phyloP scores from a whole-genome alignment of 1,284 basidiomycete genomes.

The Cutaneotrichosporon dermatis region DNA sequence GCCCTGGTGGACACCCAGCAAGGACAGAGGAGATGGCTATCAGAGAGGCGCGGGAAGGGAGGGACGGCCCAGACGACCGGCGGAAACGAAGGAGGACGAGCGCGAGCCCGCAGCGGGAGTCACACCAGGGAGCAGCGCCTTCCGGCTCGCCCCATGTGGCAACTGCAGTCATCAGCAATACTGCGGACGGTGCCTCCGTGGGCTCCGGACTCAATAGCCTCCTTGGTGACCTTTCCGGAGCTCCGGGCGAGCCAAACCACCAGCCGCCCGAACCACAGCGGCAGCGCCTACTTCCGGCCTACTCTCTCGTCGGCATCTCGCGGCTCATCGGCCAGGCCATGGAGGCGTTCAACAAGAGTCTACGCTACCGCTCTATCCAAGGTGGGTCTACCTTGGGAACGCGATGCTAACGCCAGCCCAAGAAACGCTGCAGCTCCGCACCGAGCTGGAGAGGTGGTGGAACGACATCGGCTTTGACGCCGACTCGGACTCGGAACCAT shows the following conservation, averaged over 20 bases:
- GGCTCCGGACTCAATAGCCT: background rate
- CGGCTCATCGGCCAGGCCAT: slow-evolving; percentile 22
- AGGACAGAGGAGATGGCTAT: background rate
- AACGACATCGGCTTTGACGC: slow-evolving; percentile 19
- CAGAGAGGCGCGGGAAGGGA: background rate
- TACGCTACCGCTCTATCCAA: background rate
- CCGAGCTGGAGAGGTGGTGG: slow-evolving; percentile 28
- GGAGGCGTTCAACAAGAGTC: slow-evolving; percentile 27
- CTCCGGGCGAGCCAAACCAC: background rate
- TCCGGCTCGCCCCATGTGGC: no score
- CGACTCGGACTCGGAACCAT: slow-evolving; percentile 4
- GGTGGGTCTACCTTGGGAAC: no score
- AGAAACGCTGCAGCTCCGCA: slow-evolving; percentile 21
- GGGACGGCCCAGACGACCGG: background rate
- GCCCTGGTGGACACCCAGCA: background rate
- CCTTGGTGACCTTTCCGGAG: background rate
- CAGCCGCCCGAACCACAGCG: background rate
- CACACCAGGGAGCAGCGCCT: no score
- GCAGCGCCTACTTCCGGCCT: background rate
- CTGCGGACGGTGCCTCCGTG: no score
- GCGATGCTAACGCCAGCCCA: slow-evolving; percentile 6
- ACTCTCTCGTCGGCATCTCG: slow-evolving; percentile 8
- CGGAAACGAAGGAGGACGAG: background rate
- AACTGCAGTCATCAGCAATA: no score
- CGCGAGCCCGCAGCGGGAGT: background rate